Conservation (phyloP, 768 basidiomycete genomes). For the Naganishia vishniacii region DNA sequence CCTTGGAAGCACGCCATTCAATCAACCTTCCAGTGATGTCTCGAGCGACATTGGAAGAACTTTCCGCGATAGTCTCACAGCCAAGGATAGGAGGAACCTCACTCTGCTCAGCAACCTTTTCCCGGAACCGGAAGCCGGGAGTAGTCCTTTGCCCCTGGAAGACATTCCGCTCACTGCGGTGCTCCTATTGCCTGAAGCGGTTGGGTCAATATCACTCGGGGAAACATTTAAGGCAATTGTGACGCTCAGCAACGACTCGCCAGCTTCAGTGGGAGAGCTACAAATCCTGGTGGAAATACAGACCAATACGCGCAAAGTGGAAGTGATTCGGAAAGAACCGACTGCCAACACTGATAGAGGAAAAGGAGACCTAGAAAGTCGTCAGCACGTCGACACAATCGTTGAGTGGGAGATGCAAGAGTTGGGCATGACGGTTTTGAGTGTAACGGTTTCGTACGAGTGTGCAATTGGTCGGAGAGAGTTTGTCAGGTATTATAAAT, state of each 20-base stretch:
- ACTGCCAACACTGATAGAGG: neutral
- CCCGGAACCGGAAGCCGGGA: neutral
- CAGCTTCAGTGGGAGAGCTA: constrained; percentile 60
- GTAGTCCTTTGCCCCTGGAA: constrained; percentile 56
- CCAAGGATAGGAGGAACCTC: neutral
- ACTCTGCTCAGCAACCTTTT: constrained; percentile 15
- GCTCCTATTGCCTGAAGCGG: constrained; percentile 53
- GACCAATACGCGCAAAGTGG: constrained; percentile 71
- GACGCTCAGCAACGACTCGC: constrained; percentile 73
- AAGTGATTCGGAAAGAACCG: constrained; percentile 27
- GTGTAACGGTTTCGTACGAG: constrained; percentile 77
- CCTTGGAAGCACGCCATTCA: neutral
- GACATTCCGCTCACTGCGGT: constrained; percentile 74
- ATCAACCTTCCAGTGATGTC: neutral
- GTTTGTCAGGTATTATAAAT: constrained; percentile 87
- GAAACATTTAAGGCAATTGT: constrained; percentile 80
- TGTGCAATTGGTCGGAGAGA: constrained; percentile 54
- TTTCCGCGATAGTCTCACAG: neutral
- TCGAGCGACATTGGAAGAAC: neutral
- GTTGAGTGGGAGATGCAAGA: constrained; percentile 90
- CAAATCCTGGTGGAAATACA: constrained; percentile 77
- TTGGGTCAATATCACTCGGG: constrained; percentile 80
- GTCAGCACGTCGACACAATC: constrained; percentile 60
- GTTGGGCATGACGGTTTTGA: constrained; percentile 81
- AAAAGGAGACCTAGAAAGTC: constrained; percentile 52